phyloP scores from a whole-genome alignment of 2,329 filamentous ascomycete species.

The Penicillium oxalicum region DNA sequence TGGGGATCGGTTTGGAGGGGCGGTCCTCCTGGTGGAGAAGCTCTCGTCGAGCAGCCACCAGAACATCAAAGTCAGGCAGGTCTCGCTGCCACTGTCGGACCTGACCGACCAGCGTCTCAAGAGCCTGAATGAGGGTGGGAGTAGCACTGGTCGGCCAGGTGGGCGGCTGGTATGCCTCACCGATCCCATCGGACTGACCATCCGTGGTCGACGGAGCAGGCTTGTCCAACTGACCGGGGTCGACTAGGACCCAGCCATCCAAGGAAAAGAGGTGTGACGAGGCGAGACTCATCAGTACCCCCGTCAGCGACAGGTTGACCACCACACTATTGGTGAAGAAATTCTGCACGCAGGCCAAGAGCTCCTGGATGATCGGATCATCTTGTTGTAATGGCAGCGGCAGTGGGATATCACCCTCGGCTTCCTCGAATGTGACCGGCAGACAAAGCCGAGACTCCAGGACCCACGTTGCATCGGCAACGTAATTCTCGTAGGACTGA shows the following conservation, averaged over 20 bases:
- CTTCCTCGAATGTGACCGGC: conserved; percentile 25
- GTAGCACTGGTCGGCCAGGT: conserved; percentile 44
- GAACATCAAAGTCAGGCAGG: conserved; percentile 66
- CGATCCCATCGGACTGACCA: conserved; percentile 24
- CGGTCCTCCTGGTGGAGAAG: conserved; percentile 33
- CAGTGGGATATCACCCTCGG: conserved; percentile 52
- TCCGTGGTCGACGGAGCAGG: conserved; percentile 22
- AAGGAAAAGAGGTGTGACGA: conserved; percentile 78
- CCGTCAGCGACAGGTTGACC: conserved; percentile 81
- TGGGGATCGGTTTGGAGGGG: conserved; percentile 7
- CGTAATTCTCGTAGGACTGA: conserved; percentile 40
- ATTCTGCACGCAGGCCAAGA: conserved; percentile 58
- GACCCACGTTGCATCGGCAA: conserved; percentile 50
- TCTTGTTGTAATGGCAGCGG: conserved; percentile 62
- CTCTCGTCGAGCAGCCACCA: conserved; percentile 55
- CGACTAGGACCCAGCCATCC: conserved; percentile 83
- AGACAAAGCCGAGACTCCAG: conserved; percentile 34
- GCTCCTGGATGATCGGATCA: conserved; percentile 49
- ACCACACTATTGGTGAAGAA: conserved; percentile 91
- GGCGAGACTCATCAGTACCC: conserved; percentile 73
- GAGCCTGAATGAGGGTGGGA: conserved; percentile 47
- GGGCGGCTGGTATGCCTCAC: conserved; percentile 39
- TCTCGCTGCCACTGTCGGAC: conserved; percentile 56
- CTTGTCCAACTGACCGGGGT: conserved; percentile 55
- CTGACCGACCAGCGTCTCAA: conserved; percentile 58